These are phyloP conservation scores for Nevesoporus exiguus DNA, from an alignment of 768 basidiomycete genomes.

Conservation along the genomic window DNA sequence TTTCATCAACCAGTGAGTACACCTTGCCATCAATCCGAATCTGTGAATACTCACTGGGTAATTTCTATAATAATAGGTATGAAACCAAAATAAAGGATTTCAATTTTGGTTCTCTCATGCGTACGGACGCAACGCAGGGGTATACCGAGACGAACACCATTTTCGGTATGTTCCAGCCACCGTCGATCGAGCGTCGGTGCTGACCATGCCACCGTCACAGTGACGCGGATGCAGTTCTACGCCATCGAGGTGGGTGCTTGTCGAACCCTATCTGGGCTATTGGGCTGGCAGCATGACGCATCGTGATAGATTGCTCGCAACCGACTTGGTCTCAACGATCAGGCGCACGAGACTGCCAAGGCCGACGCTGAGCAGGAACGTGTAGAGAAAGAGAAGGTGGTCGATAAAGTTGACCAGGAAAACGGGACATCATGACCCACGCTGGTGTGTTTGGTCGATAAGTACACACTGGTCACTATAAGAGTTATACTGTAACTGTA, in stretches of 20 bases:
- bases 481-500: constrained; percentile 1
- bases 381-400: constrained; percentile 59
- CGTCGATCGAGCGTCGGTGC: neutral
- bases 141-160: constrained; percentile 93
- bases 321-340: constrained; percentile 84
- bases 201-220: constrained; percentile 14
- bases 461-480: neutral
- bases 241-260: constrained; percentile 71
- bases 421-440: constrained; percentile 26
- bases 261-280: constrained; percentile 9
- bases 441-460: neutral
- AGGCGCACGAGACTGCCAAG: constrained; percentile 77
- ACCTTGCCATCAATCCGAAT: neutral
- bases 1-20: constrained; percentile 70
- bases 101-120: constrained; percentile 95
- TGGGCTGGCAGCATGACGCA: neutral
- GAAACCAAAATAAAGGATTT: constrained; percentile 89
- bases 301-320: constrained; percentile 80
- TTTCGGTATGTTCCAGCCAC: constrained; percentile 57
- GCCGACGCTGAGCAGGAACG: constrained; percentile 52
- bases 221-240: constrained; percentile 64
- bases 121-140: constrained; percentile 72
- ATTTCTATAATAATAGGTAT: constrained; percentile 48
- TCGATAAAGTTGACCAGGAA: constrained; percentile 41
- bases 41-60: constrained; percentile 9